Evolutionary conservation across 148 eudicot genomes (phyloP).

Genomic region (Vaccinium corymbosum): DNA sequence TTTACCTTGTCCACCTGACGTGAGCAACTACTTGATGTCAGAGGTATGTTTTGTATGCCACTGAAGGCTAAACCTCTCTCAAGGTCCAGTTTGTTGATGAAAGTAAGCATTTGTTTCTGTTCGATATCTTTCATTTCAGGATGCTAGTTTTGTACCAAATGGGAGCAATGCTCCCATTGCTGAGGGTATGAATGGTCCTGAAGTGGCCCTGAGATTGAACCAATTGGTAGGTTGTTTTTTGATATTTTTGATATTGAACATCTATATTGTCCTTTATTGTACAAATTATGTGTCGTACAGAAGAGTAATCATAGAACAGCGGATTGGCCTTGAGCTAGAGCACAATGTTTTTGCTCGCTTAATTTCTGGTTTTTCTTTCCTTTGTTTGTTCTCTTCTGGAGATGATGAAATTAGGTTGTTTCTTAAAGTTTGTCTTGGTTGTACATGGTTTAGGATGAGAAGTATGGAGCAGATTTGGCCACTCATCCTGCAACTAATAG

Average conservation of each 20-base stretch:
- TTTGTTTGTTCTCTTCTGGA: neutral
- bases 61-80: neutral
- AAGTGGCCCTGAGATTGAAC: slow-evolving; percentile 58
- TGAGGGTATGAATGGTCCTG: slow-evolving; percentile 82
- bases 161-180: slow-evolving; percentile 45
- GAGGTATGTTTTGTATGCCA: slow-evolving; percentile 52
- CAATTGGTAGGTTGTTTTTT: slow-evolving; percentile 27
- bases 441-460: slow-evolving; percentile 44
- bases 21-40: slow-evolving; percentile 79
- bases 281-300: neutral
- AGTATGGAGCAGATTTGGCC: slow-evolving; percentile 32
- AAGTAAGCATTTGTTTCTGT: neutral
- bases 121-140: slow-evolving; percentile 36
- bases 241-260: neutral
- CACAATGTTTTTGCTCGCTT: neutral
- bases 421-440: neutral
- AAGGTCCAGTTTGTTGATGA: slow-evolving; percentile 11
- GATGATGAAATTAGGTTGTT: neutral
- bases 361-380: neutral
- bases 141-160: slow-evolving; percentile 61
- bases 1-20: slow-evolving; percentile 79
- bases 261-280: neutral
- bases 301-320: neutral
- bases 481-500: slow-evolving; percentile 34
- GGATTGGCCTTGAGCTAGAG: neutral